Evolutionary conservation across 2,329 filamentous ascomycete species (phyloP), one percentile per base, ranked within the genome.

Genomic region (Calonectria hawksworthii): DNA sequence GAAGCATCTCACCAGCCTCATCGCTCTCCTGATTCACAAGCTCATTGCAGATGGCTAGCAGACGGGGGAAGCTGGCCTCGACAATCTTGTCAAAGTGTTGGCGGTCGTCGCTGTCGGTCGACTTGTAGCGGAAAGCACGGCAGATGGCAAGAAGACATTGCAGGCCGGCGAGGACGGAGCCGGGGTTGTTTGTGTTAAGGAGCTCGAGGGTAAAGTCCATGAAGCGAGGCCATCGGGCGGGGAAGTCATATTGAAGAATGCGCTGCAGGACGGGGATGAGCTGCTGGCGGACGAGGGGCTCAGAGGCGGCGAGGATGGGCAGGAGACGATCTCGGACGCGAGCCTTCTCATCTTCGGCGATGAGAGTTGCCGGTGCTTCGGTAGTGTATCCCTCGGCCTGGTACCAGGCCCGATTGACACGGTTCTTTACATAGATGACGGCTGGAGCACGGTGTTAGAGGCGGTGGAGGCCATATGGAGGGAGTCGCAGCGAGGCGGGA

Each of bases 381-480:
- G 92, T 90, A 76, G 93, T 91, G 83, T 91, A 93, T 78, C 96
- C 94, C 78, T 98, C 95, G 82, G 90, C 90, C 76, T 92, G 92
- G 71, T 93, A 91, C 97, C 97, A 99, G 82, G 95, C 96, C 84
- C 96, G 94, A 85, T 94, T 96, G 85, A 99, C 94, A 84, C 96
- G 94, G 88, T 99, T 99, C 89, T 99, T 99, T 85, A 99, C 92
- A 87, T 99, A 99, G 81, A 99, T 95, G 83, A 96, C 96, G 83
- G 96, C 96, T 98, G 86, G 75, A 69, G 63, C 72, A 68, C 59
- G 10, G 52, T 10, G 75, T 79, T 72, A 79, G 79, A 63, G 72
- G 75, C 50, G 44, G 61, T 74, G 65, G 52, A 68, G 59, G 79
- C 82, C 81, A 78, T 80, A 77, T 75, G 80, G 75, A 76, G 80